phyloP scores from a whole-genome alignment of 139 green algal genomes.

The Coccomyxa sp. region DNA sequence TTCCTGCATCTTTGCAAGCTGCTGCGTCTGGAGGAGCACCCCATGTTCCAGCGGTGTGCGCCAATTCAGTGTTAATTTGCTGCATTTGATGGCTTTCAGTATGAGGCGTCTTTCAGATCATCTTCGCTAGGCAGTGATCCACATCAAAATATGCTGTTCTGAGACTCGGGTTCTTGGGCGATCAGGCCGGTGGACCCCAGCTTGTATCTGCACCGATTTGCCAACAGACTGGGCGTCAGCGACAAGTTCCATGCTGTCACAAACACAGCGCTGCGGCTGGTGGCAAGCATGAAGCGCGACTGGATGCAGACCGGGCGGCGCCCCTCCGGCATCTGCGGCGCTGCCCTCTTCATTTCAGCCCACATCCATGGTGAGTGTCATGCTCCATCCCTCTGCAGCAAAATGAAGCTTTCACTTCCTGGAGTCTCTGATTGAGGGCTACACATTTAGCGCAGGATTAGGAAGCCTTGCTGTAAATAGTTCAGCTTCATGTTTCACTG shows the following conservation, averaged over 20 bases:
- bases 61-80: not conserved
- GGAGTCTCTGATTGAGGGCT: too few species aligned
- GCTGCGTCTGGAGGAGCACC: conserved; percentile 84
- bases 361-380: conserved; percentile 77
- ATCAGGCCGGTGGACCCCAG: conserved; percentile 84
- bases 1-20: conserved; percentile 88
- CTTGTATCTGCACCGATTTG: conserved; percentile 95
- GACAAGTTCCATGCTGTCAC: conserved; percentile 40
- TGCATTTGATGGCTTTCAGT: not conserved
- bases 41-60: conserved; percentile 48
- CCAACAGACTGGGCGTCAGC: conserved; percentile 51
- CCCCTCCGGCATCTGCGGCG: conserved; percentile 89
- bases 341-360: conserved; percentile 88
- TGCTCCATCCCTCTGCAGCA: not conserved
- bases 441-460: not conserved
- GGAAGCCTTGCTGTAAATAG: too few species aligned
- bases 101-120: not conserved
- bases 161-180: not conserved
- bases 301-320: conserved; percentile 96
- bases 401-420: too few species aligned
- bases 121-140: not conserved
- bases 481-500: too few species aligned
- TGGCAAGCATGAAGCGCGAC: conserved; percentile 97
- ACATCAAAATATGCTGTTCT: not conserved
- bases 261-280: conserved; percentile 84